phyloP scores from a whole-genome alignment of 2,329 filamentous ascomycete species.

The Beauveria rudraprayagi region DNA sequence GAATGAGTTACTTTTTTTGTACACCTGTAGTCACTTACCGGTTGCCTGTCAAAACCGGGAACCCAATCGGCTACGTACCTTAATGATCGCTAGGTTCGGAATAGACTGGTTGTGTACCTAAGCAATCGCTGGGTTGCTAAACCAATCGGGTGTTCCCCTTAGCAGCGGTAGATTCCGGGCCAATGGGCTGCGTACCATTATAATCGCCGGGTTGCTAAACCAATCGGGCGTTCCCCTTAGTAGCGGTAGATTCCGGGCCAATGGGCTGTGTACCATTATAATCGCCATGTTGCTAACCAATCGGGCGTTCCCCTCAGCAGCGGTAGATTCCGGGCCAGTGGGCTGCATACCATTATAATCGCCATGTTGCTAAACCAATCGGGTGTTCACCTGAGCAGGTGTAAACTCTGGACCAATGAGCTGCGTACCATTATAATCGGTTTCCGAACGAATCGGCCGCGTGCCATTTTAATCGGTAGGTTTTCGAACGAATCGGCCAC shows the following conservation, averaged over 20 bases:
- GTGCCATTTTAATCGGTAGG: not conserved
- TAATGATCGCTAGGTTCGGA: not conserved
- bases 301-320: too few relatives aligned
- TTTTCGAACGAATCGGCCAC: not conserved
- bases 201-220: not conserved
- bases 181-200: not conserved
- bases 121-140: too few relatives aligned
- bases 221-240: too few relatives aligned
- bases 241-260: too few relatives aligned
- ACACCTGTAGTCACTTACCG: not conserved
- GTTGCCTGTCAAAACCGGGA: not conserved
- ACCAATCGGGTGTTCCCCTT: too few relatives aligned
- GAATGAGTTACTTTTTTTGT: not conserved
- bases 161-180: too few relatives aligned
- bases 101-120: not conserved
- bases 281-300: too few relatives aligned
- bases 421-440: not conserved
- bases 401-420: not conserved
- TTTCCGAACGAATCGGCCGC: not conserved
- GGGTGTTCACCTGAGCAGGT: not conserved
- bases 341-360: not conserved
- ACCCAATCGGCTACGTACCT: not conserved
- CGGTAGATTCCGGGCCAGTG: too few relatives aligned
- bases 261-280: too few relatives aligned
- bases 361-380: not conserved